Percentiles rank a stretch among this genome's conserved stretches.
Conservation (phyloP, 106 monocot species). For the Iris macrosiphon region DNA sequence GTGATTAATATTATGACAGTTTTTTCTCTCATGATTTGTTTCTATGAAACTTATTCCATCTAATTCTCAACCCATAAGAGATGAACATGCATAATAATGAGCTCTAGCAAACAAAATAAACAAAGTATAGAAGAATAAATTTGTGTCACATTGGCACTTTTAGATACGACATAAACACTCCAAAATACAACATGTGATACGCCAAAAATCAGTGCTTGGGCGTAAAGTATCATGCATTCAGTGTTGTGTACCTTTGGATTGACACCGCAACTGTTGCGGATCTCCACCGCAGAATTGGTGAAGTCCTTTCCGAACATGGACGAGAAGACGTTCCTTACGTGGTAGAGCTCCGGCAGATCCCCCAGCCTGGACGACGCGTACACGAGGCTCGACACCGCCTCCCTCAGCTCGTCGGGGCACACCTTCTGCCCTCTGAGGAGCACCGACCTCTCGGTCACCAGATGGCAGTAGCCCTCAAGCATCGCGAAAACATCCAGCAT, state of each 20-base stretch:
- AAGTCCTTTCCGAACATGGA: constrained; percentile 60
- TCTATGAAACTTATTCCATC: too few species aligned
- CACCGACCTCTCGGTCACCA: constrained; percentile 37
- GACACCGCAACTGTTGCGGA: constrained; percentile 52
- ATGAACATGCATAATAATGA: too few species aligned
- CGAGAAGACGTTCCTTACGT: constrained; percentile 42
- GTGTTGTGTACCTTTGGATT: constrained; percentile 62
- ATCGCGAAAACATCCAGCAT: constrained; percentile 63
- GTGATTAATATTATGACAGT: too few species aligned
- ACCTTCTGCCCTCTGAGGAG: constrained; percentile 54
- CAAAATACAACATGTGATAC: too few species aligned
- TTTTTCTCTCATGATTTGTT: too few species aligned
- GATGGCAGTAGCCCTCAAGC: constrained; percentile 54
- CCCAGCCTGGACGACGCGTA: constrained; percentile 57
- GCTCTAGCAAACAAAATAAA: background rate
- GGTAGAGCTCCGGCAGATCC: constrained; percentile 65
- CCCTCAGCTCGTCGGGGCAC: constrained; percentile 79
- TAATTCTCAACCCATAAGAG: too few species aligned
- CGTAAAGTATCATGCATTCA: too few species aligned
- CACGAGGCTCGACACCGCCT: constrained; percentile 50
- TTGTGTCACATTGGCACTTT: too few species aligned
- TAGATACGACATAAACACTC: too few species aligned
- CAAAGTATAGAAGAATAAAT: too few species aligned
- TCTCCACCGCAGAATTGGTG: constrained; percentile 34
- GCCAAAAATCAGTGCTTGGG: too few species aligned